Percentiles rank a stretch among this genome's conserved stretches.
phyloP scores from a whole-genome alignment of 495 filamentous ascomycete genomes.

The Aspergillus haitiensis region DNA sequence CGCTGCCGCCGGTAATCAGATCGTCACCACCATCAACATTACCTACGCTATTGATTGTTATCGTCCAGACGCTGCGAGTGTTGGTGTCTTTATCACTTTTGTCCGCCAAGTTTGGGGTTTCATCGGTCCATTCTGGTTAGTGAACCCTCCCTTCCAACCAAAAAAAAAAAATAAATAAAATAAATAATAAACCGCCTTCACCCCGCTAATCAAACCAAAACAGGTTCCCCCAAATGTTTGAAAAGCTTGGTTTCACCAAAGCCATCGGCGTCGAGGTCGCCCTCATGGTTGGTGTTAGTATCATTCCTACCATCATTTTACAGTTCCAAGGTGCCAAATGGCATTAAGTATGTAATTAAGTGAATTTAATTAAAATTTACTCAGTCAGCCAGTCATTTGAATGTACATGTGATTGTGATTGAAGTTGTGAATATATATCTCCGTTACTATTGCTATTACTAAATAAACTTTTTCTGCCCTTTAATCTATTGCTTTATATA shows the following conservation, averaged over 20 bases:
- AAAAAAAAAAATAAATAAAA: no score
- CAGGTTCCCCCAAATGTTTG: slow-evolving; percentile 54
- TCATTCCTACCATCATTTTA: slow-evolving; percentile 44
- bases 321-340: slow-evolving; percentile 33
- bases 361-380: no score
- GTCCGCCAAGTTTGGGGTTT: slow-evolving; percentile 59
- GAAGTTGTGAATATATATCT: no score
- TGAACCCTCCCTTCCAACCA: neutral
- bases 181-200: no score
- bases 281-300: slow-evolving; percentile 44
- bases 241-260: slow-evolving; percentile 44
- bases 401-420: no score
- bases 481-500: no score
- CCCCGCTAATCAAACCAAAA: neutral
- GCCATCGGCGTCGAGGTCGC: slow-evolving; percentile 45
- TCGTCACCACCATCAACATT: slow-evolving; percentile 56
- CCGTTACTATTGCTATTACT: no score
- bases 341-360: no score
- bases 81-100: slow-evolving; percentile 59
- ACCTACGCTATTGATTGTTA: slow-evolving; percentile 61
- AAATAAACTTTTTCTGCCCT: no score
- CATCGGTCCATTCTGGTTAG: slow-evolving; percentile 57
- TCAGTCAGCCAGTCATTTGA: no score
- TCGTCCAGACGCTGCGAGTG: slow-evolving; percentile 47
- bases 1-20: slow-evolving; percentile 55